Percentiles rank a stretch among this genome's conserved stretches.
These are phyloP conservation scores for Beauveria sp. DNA, from an alignment of 2,329 filamentous ascomycete genomes.

Conservation along the genomic window DNA sequence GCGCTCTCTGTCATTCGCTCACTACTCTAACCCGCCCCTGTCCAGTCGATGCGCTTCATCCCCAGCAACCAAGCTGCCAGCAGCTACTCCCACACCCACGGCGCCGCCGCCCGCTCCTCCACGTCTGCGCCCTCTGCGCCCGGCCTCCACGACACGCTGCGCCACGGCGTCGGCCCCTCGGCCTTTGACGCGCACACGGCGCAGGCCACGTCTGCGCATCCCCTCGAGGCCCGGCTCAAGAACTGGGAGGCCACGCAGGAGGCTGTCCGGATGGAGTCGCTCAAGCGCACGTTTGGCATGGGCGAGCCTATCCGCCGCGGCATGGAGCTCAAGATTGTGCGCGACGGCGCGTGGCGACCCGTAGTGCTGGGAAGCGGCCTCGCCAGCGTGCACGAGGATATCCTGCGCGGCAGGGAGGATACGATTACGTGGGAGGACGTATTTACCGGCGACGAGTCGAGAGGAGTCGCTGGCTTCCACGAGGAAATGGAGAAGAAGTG, in stretches of 20 bases:
- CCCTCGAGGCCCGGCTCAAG: conserved; percentile 82
- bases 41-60: conserved; percentile 80
- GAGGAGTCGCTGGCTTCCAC: conserved; percentile 66
- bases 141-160: conserved; percentile 88
- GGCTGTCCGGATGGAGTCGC: conserved; percentile 74
- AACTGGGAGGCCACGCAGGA: conserved; percentile 90
- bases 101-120: conserved; percentile 28
- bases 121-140: conserved; percentile 81
- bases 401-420: conserved; percentile 70
- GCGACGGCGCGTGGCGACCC: conserved; percentile 73
- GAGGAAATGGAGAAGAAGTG: conserved; percentile 91
- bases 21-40: conserved; percentile 9
- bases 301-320: conserved; percentile 85
- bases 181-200: conserved; percentile 35
- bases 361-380: conserved; percentile 53
- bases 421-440: conserved; percentile 91
- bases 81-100: conserved; percentile 53
- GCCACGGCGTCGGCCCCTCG: conserved; percentile 67
- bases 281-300: conserved; percentile 83
- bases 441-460: conserved; percentile 70
- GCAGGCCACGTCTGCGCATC: conserved; percentile 55
- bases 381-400: conserved; percentile 77
- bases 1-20: neutral
- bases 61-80: conserved; percentile 61
- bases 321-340: conserved; percentile 90